A percentile compares a stretch with the other conserved stretches of the same genome.
phyloP scores from a whole-genome alignment of 2,329 filamentous ascomycete species.

The Neonectria faginata region DNA sequence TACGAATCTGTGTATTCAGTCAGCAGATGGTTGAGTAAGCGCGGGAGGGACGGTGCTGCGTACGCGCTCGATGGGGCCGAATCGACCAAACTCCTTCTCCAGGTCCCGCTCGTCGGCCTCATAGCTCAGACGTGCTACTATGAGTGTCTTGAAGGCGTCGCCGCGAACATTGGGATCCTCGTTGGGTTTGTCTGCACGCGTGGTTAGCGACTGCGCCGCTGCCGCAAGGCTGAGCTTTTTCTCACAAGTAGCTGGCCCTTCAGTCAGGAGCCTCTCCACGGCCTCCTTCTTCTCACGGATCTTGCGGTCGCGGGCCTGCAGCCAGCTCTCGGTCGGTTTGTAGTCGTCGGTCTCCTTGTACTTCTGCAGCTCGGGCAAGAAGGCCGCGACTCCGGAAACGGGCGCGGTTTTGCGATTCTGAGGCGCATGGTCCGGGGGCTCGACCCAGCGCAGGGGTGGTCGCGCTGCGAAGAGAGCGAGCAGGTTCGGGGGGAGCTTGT shows the following conservation, averaged over 20 bases:
- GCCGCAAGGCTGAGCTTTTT: conserved; percentile 12
- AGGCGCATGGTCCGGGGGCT: conserved; percentile 83
- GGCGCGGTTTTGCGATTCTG: conserved; percentile 82
- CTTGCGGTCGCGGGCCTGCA: conserved; percentile 86
- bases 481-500: conserved; percentile 93
- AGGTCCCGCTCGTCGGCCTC: conserved; percentile 90
- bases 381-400: conserved; percentile 80
- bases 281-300: conserved; percentile 82
- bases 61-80: conserved; percentile 93
- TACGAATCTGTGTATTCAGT: conserved; percentile 76
- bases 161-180: conserved; percentile 91
- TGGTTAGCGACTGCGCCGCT: conserved; percentile 30
- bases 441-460: conserved; percentile 89
- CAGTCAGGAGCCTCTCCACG: conserved; percentile 71
- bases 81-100: conserved; percentile 92
- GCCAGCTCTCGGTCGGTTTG: conserved; percentile 89
- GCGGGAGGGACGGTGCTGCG: conserved; percentile 44
- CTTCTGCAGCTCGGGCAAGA: conserved; percentile 77
- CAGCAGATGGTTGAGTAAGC: conserved; percentile 22
- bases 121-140: conserved; percentile 91
- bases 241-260: conserved; percentile 74
- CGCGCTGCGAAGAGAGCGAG: conserved; percentile 95
- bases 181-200: conserved; percentile 75
- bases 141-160: conserved; percentile 94
- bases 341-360: conserved; percentile 85